Conservation (phyloP, 805 yeast species). For the Jamesozyma piceae region DNA sequence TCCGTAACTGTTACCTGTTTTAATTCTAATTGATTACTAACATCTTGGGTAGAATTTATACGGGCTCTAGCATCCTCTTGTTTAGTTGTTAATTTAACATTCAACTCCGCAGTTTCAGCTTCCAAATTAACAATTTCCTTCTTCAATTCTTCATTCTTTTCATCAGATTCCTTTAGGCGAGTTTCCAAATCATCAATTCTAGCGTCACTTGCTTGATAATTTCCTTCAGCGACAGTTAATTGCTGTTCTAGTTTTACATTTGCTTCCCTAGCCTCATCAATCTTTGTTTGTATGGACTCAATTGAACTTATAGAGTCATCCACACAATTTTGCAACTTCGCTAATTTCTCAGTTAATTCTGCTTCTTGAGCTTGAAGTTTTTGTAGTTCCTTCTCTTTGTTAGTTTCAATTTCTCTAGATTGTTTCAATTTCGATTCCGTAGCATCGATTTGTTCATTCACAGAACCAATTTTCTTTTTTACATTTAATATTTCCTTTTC, state of each 20-base stretch:
- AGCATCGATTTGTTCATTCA: conserved; percentile 38
- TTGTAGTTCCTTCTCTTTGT: conserved; percentile 47
- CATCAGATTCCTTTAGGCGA: conserved; percentile 56
- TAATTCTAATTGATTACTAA: conserved; percentile 57
- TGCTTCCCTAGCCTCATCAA: conserved; percentile 2
- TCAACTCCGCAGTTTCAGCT: conserved; percentile 54
- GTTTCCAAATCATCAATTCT: conserved; percentile 53
- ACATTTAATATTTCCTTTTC: not conserved
- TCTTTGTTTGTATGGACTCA: conserved; percentile 2
- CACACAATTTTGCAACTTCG: conserved; percentile 1
- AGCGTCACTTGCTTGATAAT: conserved; percentile 56
- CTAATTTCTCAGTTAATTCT: conserved; percentile 2
- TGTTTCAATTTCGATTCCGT: conserved; percentile 60
- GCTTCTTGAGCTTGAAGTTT: conserved; percentile 30
- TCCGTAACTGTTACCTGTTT: conserved; percentile 40
- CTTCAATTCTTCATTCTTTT: conserved; percentile 51
- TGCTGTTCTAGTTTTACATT: conserved; percentile 58
- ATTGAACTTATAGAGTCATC: conserved; percentile 1
- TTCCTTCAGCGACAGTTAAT: conserved; percentile 69
- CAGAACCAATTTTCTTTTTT: not conserved
- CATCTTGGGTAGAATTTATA: conserved; percentile 51
- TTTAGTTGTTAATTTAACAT: conserved; percentile 43
- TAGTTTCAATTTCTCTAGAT: conserved; percentile 63
- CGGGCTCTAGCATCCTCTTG: conserved; percentile 50
- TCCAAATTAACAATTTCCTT: conserved; percentile 61